These are phyloP conservation scores for Stereum hirsutum DNA, from an alignment of 1,284 basidiomycete genomes.

Conservation along the genomic window DNA sequence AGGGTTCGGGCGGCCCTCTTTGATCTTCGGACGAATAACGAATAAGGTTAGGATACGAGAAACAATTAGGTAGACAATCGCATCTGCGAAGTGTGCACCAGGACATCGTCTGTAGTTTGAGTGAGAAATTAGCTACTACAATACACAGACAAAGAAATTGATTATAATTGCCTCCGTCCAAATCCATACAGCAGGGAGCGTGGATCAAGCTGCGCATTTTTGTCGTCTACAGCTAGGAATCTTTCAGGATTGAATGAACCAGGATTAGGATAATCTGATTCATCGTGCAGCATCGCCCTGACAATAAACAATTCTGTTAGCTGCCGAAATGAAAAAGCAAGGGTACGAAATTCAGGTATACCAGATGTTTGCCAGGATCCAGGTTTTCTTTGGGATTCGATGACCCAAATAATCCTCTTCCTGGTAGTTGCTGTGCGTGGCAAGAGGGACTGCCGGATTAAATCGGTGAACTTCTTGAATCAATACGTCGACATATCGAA, in stretches of 20 bases:
- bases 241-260: not conserved
- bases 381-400: constrained; percentile 8
- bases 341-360: not conserved
- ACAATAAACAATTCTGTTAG: not conserved
- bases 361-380: constrained; percentile 11
- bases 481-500: constrained; percentile 31
- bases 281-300: constrained; percentile 12
- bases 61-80: not conserved
- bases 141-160: not conserved
- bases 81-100: not conserved
- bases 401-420: constrained; percentile 8
- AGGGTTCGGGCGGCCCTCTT: not conserved
- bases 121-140: no score
- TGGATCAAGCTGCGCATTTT: not conserved
- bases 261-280: constrained; percentile 7
- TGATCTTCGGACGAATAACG: not conserved
- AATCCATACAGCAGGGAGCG: constrained; percentile 9
- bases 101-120: not conserved
- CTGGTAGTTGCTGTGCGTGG: constrained; percentile 1
- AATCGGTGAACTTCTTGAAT: constrained; percentile 29
- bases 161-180: constrained; percentile 10
- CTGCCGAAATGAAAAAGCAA: not conserved
- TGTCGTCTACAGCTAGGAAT: not conserved
- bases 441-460: constrained; percentile 16
- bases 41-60: not conserved